These are phyloP conservation scores for Thalassiosira ordinaria DNA, from an alignment of 352 stramenopile genomes.

Conservation along the genomic window DNA sequence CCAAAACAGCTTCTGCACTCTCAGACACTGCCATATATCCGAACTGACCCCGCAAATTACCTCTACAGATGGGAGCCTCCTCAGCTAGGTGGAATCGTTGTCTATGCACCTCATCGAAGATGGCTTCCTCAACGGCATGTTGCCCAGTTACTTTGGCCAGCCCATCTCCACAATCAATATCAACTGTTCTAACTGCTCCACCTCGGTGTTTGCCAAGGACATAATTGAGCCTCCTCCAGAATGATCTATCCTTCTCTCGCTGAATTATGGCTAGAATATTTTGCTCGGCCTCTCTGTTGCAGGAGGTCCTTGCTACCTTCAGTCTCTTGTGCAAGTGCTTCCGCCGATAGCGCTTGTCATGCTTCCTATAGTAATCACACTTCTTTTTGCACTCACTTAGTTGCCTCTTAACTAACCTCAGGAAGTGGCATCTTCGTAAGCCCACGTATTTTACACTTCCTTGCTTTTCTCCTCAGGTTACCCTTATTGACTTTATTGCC, in stretches of 20 bases:
- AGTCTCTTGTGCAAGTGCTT: constrained; percentile 13
- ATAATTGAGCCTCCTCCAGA: constrained; percentile 25
- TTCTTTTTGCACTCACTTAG: constrained; percentile 16
- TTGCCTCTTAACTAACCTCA: neutral
- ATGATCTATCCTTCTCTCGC: constrained; percentile 8
- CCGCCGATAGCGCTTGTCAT: constrained; percentile 7
- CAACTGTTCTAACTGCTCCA: constrained; percentile 2
- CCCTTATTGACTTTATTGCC: constrained; percentile 12
- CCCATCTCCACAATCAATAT: neutral
- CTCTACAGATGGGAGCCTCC: constrained; percentile 30
- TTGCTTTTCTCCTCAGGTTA: constrained; percentile 13
- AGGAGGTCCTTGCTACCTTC: constrained; percentile 1
- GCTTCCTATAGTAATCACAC: constrained; percentile 21
- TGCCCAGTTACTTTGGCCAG: neutral
- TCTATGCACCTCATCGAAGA: constrained; percentile 13
- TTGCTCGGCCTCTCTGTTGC: neutral
- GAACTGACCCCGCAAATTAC: constrained; percentile 17
- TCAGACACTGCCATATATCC: constrained; percentile 17
- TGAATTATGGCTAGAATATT: constrained; percentile 30
- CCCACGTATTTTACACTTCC: neutral
- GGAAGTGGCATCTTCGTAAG: constrained; percentile 4
- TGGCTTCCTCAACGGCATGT: constrained; percentile 10
- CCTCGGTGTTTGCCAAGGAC: neutral
- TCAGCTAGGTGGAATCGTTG: constrained; percentile 26
- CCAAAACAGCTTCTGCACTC: constrained; percentile 8